phyloP scores from a whole-genome alignment of 202 grass and related monocot genomes.

The Brachypodium distachyon region DNA sequence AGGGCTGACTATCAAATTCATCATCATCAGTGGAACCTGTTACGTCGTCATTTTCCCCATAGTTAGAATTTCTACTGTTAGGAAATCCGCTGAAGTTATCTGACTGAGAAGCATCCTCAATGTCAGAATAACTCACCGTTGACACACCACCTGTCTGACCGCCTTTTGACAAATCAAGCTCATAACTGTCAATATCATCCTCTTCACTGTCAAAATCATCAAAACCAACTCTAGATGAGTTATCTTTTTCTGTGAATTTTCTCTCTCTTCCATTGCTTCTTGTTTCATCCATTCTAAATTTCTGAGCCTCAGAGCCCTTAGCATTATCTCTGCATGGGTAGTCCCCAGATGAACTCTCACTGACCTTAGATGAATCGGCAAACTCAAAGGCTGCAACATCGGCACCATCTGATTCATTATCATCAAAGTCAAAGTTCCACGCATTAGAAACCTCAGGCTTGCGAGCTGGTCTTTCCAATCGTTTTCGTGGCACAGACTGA shows the following conservation, averaged over 20 bases:
- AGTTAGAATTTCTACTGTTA: constrained; percentile 29
- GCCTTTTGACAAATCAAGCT: constrained; percentile 53
- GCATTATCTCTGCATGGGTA: constrained; percentile 28
- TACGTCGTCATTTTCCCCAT: constrained; percentile 22
- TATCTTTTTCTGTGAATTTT: constrained; percentile 38
- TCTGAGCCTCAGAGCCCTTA: constrained; percentile 22
- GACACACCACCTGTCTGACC: constrained; percentile 49
- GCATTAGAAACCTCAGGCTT: constrained; percentile 63
- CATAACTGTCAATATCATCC: constrained; percentile 84
- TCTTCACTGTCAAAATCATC: constrained; percentile 96
- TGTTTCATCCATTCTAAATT: constrained; percentile 28
- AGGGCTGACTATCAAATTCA: constrained; percentile 35
- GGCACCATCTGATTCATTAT: constrained; percentile 93
- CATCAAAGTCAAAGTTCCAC: constrained; percentile 98
- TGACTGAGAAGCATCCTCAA: constrained; percentile 56
- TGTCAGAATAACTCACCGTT: constrained; percentile 67
- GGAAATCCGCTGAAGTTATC: constrained; percentile 35
- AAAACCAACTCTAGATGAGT: constrained; percentile 48
- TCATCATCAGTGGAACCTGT: constrained; percentile 42
- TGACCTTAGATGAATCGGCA: constrained; percentile 58
- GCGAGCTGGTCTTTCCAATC: constrained; percentile 40
- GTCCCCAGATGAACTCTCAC: constrained; percentile 18
- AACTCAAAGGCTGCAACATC: constrained; percentile 95
- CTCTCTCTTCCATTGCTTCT: constrained; percentile 22
- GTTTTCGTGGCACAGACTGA: constrained; percentile 34